A percentile compares a stretch with the other conserved stretches of the same genome.
Conservation (phyloP, 257 asterid species). For the Primulina tabacum region DNA sequence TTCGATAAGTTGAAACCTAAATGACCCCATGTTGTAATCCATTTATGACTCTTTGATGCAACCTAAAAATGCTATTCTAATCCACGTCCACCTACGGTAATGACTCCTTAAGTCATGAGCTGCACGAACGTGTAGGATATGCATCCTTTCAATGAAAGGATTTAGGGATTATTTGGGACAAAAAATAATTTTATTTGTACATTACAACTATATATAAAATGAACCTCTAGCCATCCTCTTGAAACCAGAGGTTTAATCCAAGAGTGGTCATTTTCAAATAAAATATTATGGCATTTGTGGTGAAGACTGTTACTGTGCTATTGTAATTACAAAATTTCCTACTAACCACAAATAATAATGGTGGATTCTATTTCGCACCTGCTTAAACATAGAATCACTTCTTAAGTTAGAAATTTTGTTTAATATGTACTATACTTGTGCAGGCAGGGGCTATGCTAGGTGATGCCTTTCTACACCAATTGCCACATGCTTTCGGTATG, state of each 20-base stretch:
- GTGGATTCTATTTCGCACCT: slow-evolving; percentile 11
- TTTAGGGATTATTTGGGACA: not conserved
- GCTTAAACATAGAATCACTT: slow-evolving; percentile 7
- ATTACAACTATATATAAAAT: too few relatives aligned
- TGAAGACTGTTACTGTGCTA: too few relatives aligned
- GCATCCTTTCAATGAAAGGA: not conserved
- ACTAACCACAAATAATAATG: not conserved
- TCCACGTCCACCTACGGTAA: not conserved
- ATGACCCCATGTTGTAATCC: not conserved
- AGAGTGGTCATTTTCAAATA: too few relatives aligned
- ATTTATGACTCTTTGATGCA: not conserved
- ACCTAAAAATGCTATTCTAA: not conserved
- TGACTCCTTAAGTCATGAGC: not conserved
- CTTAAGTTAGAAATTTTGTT: slow-evolving; percentile 20
- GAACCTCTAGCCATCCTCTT: too few relatives aligned
- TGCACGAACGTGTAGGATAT: not conserved
- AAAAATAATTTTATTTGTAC: too few relatives aligned
- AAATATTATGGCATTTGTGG: too few relatives aligned
- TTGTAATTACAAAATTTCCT: too few relatives aligned
- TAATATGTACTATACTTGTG: slow-evolving; percentile 25
- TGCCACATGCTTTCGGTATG: slow-evolving; percentile 99
- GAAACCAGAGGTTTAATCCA: too few relatives aligned
- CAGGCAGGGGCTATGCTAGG: slow-evolving; percentile 99
- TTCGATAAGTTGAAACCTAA: not conserved
- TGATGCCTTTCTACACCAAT: slow-evolving; percentile 98